A percentile compares a stretch with the other conserved stretches of the same genome.
These are phyloP conservation scores for Niebla homalea DNA, from an alignment of 495 filamentous ascomycete genomes.

Conservation along the genomic window DNA sequence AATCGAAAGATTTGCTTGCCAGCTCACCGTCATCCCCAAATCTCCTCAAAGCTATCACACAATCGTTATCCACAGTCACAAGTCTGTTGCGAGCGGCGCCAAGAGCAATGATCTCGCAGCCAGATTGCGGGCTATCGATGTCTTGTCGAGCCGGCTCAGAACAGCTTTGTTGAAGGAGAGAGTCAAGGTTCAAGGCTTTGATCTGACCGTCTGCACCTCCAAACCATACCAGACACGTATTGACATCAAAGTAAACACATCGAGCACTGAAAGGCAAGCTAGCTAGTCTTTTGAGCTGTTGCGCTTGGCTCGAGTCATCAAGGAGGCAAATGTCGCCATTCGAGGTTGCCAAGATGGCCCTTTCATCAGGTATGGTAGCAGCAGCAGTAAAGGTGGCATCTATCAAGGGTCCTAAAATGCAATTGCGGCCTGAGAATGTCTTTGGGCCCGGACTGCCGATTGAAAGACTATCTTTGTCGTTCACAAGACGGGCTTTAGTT, in stretches of 20 bases:
- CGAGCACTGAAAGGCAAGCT: conserved; percentile 48
- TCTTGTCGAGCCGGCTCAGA: background rate
- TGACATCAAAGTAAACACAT: conserved; percentile 46
- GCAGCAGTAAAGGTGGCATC: conserved; percentile 74
- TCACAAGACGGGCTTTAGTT: conserved; percentile 32
- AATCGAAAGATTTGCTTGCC: conserved; percentile 19
- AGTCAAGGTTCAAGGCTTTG: conserved; percentile 6
- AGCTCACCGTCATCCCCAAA: conserved; percentile 22
- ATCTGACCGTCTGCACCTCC: conserved; percentile 30
- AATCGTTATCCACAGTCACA: conserved; percentile 61
- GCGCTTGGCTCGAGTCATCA: conserved; percentile 59
- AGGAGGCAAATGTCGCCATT: conserved; percentile 41
- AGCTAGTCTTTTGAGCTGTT: conserved; percentile 50
- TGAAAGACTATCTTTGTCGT: conserved; percentile 26
- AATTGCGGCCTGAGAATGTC: conserved; percentile 48
- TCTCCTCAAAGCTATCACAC: conserved; percentile 53
- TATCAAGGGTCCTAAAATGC: conserved; percentile 42
- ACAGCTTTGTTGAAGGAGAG: background rate
- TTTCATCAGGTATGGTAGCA: conserved; percentile 52
- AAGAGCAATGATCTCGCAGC: conserved; percentile 45
- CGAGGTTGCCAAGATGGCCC: conserved; percentile 36
- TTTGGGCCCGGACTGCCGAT: conserved; percentile 33
- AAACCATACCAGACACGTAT: conserved; percentile 38
- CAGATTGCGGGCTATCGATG: background rate
- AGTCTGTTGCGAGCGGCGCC: conserved; percentile 53